Evolutionary conservation across 208 protist species (phyloP), one percentile per base, ranked within the genome.

Genomic region (Acanthamoeba triangularis): DNA sequence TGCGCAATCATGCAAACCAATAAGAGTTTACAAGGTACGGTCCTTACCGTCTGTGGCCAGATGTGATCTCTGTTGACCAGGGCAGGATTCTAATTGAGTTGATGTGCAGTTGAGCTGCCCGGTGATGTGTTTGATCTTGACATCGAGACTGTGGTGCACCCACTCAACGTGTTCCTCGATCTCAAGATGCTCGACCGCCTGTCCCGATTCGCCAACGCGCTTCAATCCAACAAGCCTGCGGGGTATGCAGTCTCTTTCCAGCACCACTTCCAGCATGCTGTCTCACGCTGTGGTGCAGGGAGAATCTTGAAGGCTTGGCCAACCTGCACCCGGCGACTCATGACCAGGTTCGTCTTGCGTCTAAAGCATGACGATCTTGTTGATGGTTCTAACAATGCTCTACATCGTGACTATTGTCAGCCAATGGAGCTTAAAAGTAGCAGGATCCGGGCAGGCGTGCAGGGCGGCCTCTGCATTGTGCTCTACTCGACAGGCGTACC

Each of bases 1-100:
- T 76, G 54, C 30, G 33, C 56, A 3, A 93, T 93, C n/a, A 37
- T 76, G 61, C 87, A 93, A 20, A 93, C 61, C 33, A 93, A 93
- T 61, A 93, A 76, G 61, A n/a, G 30, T 33, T 25, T 47, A 2
- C 72, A 93, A 56, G 87, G 87, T 93, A 28, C n/a, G 37, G 44
- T 23, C 37, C 18, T 84, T 44, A 41, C 23, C n/a, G 1, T 18
- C 35, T n/a, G 33, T 37, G 8, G 2, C 23, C 28, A n/a, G 28
- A 33, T 25, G 10, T 2, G n/a, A n/a, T n/a, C n/a, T n/a, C n/a
- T n/a, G n/a, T n/a, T n/a, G n/a, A n/a, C n/a, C n/a, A n/a, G n/a
- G n/a, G n/a, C 20, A 69, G 6, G 18, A 11, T 25, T 69, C 61
- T 33, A 41, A 33, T 76, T 33, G 28, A 76, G 13, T 41, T 1